These are phyloP conservation scores for Diddensiella transvaalensis DNA, from an alignment of 805 yeast genomes.

Conservation along the genomic window DNA sequence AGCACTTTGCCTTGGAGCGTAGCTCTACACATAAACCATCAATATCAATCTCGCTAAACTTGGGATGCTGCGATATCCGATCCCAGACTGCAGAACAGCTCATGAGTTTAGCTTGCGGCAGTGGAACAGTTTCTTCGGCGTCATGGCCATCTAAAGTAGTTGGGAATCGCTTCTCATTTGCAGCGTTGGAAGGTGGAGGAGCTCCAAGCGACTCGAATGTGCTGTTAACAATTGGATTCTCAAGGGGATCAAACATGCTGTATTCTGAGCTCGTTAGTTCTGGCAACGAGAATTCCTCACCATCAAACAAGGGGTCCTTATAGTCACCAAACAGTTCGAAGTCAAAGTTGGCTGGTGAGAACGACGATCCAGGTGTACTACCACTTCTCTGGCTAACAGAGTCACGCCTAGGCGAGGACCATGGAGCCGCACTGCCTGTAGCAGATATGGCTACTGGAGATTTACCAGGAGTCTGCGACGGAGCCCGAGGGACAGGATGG, in stretches of 20 bases:
- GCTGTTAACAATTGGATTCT: constrained; percentile 23
- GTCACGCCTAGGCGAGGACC: constrained; percentile 14
- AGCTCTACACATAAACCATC: constrained; percentile 90
- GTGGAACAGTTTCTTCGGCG: constrained; percentile 32
- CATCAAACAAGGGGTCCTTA: constrained; percentile 32
- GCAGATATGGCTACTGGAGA: constrained; percentile 21
- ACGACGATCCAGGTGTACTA: constrained; percentile 10
- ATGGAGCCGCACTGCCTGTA: constrained; percentile 12
- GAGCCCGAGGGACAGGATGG: constrained; percentile 54
- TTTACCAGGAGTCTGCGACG: constrained; percentile 6
- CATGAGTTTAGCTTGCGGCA: constrained; percentile 35
- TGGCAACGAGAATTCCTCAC: constrained; percentile 33
- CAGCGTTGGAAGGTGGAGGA: constrained; percentile 5
- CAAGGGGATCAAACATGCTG: constrained; percentile 36
- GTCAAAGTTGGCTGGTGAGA: constrained; percentile 30
- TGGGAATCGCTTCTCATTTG: neutral
- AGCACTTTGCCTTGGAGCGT: constrained; percentile 90
- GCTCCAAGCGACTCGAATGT: constrained; percentile 13
- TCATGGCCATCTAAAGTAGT: constrained; percentile 5
- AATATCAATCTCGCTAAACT: constrained; percentile 87
- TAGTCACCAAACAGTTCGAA: constrained; percentile 27
- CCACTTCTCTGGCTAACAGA: neutral
- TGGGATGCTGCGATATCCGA: constrained; percentile 88
- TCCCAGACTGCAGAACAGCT: constrained; percentile 96
- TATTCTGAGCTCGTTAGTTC: constrained; percentile 34